Conservation (phyloP, 805 yeast species). For the Teunomyces aglyptinius region DNA sequence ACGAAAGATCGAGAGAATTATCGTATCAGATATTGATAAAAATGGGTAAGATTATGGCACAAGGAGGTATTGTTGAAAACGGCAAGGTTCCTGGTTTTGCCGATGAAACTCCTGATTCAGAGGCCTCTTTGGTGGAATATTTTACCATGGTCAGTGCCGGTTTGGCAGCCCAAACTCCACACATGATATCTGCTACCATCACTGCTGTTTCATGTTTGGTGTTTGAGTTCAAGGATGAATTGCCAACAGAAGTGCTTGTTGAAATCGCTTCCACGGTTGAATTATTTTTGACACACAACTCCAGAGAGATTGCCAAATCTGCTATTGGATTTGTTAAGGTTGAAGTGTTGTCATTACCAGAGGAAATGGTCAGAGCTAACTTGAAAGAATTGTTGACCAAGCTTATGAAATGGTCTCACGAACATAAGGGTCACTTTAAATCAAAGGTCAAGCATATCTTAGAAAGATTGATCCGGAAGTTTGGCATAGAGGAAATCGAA, state of each 20-base stretch:
- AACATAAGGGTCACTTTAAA: constrained; percentile 93
- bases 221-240: constrained; percentile 74
- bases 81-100: constrained; percentile 67
- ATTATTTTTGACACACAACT: constrained; percentile 83
- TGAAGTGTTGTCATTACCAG: constrained; percentile 78
- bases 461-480: constrained; percentile 86
- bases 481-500: constrained; percentile 86
- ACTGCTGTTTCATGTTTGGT: constrained; percentile 85
- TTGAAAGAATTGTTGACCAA: constrained; percentile 65
- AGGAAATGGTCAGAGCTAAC: constrained; percentile 65
- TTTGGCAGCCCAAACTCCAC: constrained; percentile 88
- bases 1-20: constrained; percentile 84
- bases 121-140: constrained; percentile 73
- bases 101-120: constrained; percentile 55
- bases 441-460: constrained; percentile 88
- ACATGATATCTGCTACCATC: constrained; percentile 92
- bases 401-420: constrained; percentile 90
- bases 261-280: constrained; percentile 87
- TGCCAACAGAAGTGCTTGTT: constrained; percentile 57
- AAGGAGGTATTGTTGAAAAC: constrained; percentile 66
- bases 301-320: constrained; percentile 90
- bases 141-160: constrained; percentile 96
- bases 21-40: constrained; percentile 73
- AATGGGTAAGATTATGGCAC: constrained; percentile 77
- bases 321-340: constrained; percentile 94